A percentile compares a stretch with the other conserved stretches of the same genome.
Evolutionary conservation across 192 early-diverging fungal species (phyloP).

Genomic region (Podila horticola): DNA sequence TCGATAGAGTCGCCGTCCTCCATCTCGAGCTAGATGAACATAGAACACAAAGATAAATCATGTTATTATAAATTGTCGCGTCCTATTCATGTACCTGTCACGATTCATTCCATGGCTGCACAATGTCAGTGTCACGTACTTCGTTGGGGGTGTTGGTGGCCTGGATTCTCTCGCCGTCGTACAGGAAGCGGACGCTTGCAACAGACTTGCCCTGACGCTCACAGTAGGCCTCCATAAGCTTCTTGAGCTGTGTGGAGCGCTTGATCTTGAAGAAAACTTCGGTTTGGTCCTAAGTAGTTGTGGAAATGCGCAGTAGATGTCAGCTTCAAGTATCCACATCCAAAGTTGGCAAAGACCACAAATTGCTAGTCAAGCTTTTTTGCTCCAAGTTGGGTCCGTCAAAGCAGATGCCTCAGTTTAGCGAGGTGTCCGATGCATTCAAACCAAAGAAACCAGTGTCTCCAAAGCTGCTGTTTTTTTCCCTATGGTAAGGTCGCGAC

Average conservation of each 20-base stretch:
- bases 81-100: background rate
- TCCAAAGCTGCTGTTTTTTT: too few relatives aligned
- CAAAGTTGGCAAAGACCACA: background rate
- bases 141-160: slow-evolving; percentile 85
- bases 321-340: background rate
- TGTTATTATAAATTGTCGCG: background rate
- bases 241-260: slow-evolving; percentile 86
- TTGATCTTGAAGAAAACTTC: slow-evolving; percentile 98
- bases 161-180: slow-evolving; percentile 89
- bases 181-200: slow-evolving; percentile 88
- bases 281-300: slow-evolving; percentile 71
- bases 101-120: background rate
- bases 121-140: slow-evolving; percentile 55
- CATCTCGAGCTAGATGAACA: slow-evolving; percentile 80
- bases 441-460: too few relatives aligned
- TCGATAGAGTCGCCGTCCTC: slow-evolving; percentile 96
- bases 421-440: too few relatives aligned
- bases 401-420: too few relatives aligned
- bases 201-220: slow-evolving; percentile 84
- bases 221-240: slow-evolving; percentile 96
- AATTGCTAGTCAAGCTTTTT: too few relatives aligned
- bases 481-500: too few relatives aligned
- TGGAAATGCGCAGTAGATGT: background rate
- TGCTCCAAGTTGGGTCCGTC: too few relatives aligned
- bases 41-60: background rate